These are phyloP conservation scores for Apiospora malaysiana DNA, from an alignment of 2,329 filamentous ascomycete genomes.

Conservation along the genomic window DNA sequence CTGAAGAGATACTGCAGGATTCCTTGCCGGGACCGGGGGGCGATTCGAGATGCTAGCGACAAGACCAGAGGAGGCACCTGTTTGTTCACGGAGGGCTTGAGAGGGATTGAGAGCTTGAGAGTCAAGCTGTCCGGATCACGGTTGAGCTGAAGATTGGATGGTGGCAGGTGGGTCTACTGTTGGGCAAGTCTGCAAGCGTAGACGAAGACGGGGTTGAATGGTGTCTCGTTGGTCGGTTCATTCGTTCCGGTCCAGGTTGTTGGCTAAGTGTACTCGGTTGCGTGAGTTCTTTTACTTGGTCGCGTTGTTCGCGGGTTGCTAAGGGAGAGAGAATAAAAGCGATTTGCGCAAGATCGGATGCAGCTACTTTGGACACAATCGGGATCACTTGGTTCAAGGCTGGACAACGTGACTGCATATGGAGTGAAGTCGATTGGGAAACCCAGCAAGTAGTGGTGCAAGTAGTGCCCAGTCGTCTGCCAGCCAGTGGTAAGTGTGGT, in stretches of 20 bases:
- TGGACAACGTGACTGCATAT: conserved; percentile 7
- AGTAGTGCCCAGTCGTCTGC: no score
- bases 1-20: background rate
- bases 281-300: background rate
- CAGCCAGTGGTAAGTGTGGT: no score
- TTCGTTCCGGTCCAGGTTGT: background rate
- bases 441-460: background rate
- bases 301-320: background rate
- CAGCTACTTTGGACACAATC: conserved; percentile 14
- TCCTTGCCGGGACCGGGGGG: background rate
- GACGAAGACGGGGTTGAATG: background rate
- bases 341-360: background rate
- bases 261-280: background rate
- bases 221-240: no score
- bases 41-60: background rate
- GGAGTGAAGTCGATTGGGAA: conserved; percentile 17
- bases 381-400: conserved; percentile 11
- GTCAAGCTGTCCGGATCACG: conserved; percentile 18
- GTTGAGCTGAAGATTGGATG: conserved; percentile 18
- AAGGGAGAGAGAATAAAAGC: background rate
- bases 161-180: conserved; percentile 8
- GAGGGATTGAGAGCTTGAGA: background rate
- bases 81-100: background rate
- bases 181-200: conserved; percentile 16
- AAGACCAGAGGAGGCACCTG: background rate